Percentiles rank a stretch among this genome's conserved stretches.
Conservation (phyloP, 805 yeast species). For the Hemisphaericaspora nanyangensis region DNA sequence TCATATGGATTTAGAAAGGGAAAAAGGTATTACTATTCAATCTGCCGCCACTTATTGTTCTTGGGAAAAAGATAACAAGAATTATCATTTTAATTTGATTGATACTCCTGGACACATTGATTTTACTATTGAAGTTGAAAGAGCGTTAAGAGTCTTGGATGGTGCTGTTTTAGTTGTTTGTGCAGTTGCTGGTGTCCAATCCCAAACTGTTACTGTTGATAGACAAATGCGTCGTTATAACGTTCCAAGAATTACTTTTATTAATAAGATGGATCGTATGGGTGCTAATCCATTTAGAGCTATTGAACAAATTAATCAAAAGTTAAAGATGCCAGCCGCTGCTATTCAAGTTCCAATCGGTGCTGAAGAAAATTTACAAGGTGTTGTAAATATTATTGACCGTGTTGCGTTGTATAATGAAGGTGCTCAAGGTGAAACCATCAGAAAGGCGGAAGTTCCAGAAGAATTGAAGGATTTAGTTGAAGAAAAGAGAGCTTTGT, state of each 20-base stretch:
- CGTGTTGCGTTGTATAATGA: conserved; percentile 85
- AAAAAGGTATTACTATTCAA: conserved; percentile 97
- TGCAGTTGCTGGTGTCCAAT: conserved; percentile 98
- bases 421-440: conserved; percentile 82
- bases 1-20: conserved; percentile 97
- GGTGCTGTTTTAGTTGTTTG: conserved; percentile 98
- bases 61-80: conserved; percentile 72
- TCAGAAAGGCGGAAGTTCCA: conserved; percentile 65
- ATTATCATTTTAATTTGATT: conserved; percentile 87
- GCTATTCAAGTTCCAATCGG: conserved; percentile 99
- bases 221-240: conserved; percentile 98
- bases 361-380: conserved; percentile 76
- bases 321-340: conserved; percentile 91
- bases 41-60: conserved; percentile 98
- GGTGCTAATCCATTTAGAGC: conserved; percentile 97
- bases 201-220: conserved; percentile 97
- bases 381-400: conserved; percentile 89
- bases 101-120: conserved; percentile 99
- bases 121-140: conserved; percentile 96
- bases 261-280: conserved; percentile 99
- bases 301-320: conserved; percentile 82
- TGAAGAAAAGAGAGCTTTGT: conserved; percentile 79
- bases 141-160: conserved; percentile 96
- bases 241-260: conserved; percentile 93
- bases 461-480: conserved; percentile 75